Conservation (phyloP, 148 eudicot species). For the Chenopodium formosanum region DNA sequence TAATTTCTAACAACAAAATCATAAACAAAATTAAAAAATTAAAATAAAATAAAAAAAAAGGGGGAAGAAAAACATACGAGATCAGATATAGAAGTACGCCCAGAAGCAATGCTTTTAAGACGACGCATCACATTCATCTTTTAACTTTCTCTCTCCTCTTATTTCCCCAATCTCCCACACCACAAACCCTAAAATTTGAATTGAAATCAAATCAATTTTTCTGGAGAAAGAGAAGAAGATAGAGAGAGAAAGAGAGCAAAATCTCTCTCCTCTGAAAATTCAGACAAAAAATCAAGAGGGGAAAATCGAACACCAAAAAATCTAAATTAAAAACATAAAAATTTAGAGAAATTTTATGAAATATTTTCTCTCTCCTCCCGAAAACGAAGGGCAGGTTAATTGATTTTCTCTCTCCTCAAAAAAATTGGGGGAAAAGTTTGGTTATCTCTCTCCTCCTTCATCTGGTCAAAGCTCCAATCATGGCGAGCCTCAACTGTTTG, state of each 20-base stretch:
- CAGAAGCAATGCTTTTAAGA: conserved; percentile 81
- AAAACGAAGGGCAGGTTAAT: not conserved
- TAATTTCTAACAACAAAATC: not conserved
- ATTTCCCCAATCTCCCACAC: conserved; percentile 1
- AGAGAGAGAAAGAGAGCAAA: conserved; percentile 31
- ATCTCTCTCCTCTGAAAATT: conserved; percentile 18
- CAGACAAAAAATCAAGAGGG: not conserved
- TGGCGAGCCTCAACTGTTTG: conserved; percentile 28
- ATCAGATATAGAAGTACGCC: conserved; percentile 82
- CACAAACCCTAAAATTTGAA: not conserved
- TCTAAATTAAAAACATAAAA: not conserved
- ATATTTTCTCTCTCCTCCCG: conserved; percentile 6
- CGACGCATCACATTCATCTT: conserved; percentile 87
- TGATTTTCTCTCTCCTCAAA: conserved; percentile 2
- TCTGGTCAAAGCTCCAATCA: conserved; percentile 34
- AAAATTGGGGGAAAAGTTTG: no score
- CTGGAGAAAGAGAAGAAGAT: conserved; percentile 1
- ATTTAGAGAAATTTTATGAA: not conserved
- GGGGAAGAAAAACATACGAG: conserved; percentile 42
- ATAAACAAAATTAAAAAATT: not conserved
- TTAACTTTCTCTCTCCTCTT: not conserved
- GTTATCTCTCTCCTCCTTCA: conserved; percentile 3
- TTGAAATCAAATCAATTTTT: no score
- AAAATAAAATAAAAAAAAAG: conserved; percentile 2
- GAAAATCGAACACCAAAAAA: not conserved